These are phyloP conservation scores for Canavalia gladiata DNA, from an alignment of 306 rosid species.

Conservation along the genomic window DNA sequence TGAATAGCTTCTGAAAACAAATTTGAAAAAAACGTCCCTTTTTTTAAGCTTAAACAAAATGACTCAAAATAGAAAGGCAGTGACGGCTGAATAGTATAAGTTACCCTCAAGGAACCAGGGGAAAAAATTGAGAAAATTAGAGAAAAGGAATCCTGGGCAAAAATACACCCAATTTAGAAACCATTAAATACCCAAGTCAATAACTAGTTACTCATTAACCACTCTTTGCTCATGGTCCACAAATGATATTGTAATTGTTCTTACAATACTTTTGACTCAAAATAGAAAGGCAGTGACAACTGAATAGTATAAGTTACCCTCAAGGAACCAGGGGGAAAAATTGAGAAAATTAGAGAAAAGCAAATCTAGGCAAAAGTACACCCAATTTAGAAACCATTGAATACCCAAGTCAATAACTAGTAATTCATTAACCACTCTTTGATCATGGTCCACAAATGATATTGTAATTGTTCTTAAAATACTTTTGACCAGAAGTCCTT, in stretches of 20 bases:
- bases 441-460: neutral
- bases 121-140: neutral
- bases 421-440: slow-evolving; percentile 4
- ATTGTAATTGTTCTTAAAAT: neutral
- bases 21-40: neutral
- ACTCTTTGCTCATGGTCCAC: neutral
- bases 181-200: neutral
- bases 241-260: neutral
- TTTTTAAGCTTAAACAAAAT: neutral
- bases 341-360: neutral
- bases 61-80: slow-evolving; percentile 1
- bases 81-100: neutral
- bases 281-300: slow-evolving; percentile 25
- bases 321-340: neutral
- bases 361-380: slow-evolving; percentile 1
- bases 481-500: neutral
- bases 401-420: neutral
- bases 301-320: neutral
- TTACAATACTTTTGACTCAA: neutral
- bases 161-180: slow-evolving; percentile 23
- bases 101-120: slow-evolving; percentile 13
- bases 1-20: neutral
- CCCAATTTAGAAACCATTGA: slow-evolving; percentile 14
- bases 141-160: slow-evolving; percentile 1
- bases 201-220: slow-evolving; percentile 8